These are phyloP conservation scores for Pisolithus albus DNA, from an alignment of 768 basidiomycete species.

Conservation along the genomic window DNA sequence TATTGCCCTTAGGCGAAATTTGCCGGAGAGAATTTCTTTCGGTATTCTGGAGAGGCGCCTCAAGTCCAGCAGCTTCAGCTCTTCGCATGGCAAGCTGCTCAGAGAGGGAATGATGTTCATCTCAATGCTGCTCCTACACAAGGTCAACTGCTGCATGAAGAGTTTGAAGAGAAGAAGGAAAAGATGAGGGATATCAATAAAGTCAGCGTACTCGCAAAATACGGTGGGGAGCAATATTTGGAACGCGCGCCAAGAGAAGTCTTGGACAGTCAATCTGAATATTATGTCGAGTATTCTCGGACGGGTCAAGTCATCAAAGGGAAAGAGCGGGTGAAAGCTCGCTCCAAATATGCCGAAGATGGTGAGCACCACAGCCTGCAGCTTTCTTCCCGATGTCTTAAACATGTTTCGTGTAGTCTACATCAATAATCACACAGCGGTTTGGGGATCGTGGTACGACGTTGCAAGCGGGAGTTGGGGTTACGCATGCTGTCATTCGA, in stretches of 20 bases:
- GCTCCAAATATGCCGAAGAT: constrained; percentile 95
- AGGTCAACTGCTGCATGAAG: constrained; percentile 83
- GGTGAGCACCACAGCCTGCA: constrained; percentile 43
- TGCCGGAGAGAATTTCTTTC: constrained; percentile 94
- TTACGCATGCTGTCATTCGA: constrained; percentile 91
- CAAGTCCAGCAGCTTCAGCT: constrained; percentile 89
- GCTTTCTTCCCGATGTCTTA: constrained; percentile 5
- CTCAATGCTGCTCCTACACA: constrained; percentile 95
- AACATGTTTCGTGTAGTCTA: constrained; percentile 45
- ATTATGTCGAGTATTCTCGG: constrained; percentile 95
- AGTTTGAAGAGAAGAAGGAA: constrained; percentile 91
- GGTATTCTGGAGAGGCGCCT: constrained; percentile 86
- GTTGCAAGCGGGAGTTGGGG: constrained; percentile 72
- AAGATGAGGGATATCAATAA: constrained; percentile 83
- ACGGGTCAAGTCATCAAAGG: constrained; percentile 90
- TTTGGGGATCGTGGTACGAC: constrained; percentile 99
- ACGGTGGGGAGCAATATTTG: constrained; percentile 91
- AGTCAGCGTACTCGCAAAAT: constrained; percentile 83
- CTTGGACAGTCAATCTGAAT: constrained; percentile 91
- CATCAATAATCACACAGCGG: constrained; percentile 86
- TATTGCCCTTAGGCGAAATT: constrained; percentile 58
- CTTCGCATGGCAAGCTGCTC: constrained; percentile 95
- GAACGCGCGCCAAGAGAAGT: constrained; percentile 87
- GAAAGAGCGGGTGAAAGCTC: constrained; percentile 76
- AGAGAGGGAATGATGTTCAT: constrained; percentile 91